Base-by-base conservation (phyloP, 148 eudicot species). In the Mesembryanthemum crystallinum region DNA sequence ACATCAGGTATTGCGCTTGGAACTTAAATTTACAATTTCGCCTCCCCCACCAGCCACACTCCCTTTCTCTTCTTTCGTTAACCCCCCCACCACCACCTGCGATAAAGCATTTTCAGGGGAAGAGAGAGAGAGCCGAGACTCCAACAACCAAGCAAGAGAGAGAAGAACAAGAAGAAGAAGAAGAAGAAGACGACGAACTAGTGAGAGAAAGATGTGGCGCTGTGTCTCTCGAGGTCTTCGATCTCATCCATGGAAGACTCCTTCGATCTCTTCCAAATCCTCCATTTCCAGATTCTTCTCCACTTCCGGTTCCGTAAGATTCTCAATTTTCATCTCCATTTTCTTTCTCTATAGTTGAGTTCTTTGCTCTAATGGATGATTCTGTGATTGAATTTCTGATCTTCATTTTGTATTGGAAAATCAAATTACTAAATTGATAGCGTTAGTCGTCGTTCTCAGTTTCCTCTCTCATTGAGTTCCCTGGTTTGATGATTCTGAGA, bases 211-310 rank as follows among this genome's bases (percentile, higher is more conserved):
- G 76, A 94, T 94, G 98, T 94, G 98, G 98, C 89, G 98, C 63
- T 87, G 89, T 73, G 86, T 86, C 29, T 80, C 87, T n/a, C 95
- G 93, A 45, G 83, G 90, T 75, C 77, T 93, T 52, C 86, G 91
- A 25, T 30, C 81, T 23, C 77, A 45, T 33, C 73, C 83, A 29
- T 74, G 70, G 70, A 74, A 64, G 14, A 20, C 7, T 45, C 49
- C 64, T 4, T 23, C 88, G 72, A 72, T 82, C 81, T 82, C 85
- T 45, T 73, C 76, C 65, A 73, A 70, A 58, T 78, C 82, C 49
- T 61, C 35, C 51, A 72, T 78, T 62, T 77, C 79, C 73, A 84
- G 98, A 82, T 84, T 84, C 67, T 89, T 89, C 84, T 91, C 95
- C n/a, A n/a, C n/a, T 28, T 69, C 96, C 24, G 77, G 85, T 73